Evolutionary conservation across 192 early-diverging fungal genomes (phyloP), one percentile per base, ranked within the genome.

Genomic region (Funneliformis geosporum): DNA sequence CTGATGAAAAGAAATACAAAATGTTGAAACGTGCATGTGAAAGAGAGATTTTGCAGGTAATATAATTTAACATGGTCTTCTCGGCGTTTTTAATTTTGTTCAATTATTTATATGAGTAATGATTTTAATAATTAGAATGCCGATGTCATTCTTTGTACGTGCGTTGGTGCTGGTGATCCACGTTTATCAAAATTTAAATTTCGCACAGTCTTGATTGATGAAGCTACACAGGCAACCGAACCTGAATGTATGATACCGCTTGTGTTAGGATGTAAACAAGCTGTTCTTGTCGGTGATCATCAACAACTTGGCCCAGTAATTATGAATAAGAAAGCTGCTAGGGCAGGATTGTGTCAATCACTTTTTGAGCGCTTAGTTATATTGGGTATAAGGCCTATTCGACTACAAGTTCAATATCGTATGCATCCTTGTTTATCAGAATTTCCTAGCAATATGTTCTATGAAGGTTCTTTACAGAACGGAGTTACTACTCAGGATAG

Each of bases 381-480:
- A 73, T 87, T 99, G 23, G 96, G 96, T 23, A 88, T 96, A 39
- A 90, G 96, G 7, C 98, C 98, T 21, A 95, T 98, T 77, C 93
- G 97, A 25, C 90, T 99, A 21, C 95, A 98, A 72, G 97, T 99
- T 5, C 98, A 99, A 84, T 99, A 99, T 80, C 95, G 98, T 81
- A 99, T 99, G 98, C 98, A 99, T 79, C 98, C 98, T 43, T 97
- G 97, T 79, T 85, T 99, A 33, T 99, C 98, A 12, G 97, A 96
- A 86, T 99, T 99, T 81, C 96, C 98, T 2, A 96, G 95, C 80
- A 99, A 99, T 83, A 97, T 98, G 94, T 99, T 99, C 80, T 99
- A 99, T 82, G 98, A 99, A 84, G 98, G 98, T 16, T 95, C 95
- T 23, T 87, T 99, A 42, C 95, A 98, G 84, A 99, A 99, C 78